Evolutionary conservation across 148 eudicot genomes (phyloP).

Genomic region (Hydrangea macrophylla): DNA sequence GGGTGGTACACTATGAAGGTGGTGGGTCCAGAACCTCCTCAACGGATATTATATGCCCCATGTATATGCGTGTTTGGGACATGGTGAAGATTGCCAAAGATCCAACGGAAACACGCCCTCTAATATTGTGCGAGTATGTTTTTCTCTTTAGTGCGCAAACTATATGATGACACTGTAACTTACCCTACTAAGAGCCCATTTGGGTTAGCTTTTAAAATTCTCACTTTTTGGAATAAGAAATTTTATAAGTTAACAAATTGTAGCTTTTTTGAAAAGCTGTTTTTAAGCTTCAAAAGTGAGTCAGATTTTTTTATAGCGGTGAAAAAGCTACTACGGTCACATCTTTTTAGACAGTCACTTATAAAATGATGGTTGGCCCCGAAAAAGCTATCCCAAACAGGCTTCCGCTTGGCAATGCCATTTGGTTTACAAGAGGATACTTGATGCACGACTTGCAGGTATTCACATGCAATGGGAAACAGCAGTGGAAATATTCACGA

Average conservation of each 20-base stretch:
- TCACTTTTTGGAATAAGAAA: too few relatives aligned
- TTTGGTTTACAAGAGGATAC: constrained; percentile 6
- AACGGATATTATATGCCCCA: constrained; percentile 96
- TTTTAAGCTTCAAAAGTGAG: too few relatives aligned
- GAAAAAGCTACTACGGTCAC: too few relatives aligned
- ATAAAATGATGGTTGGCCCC: too few relatives aligned
- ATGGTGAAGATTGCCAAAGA: constrained; percentile 81
- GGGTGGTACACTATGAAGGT: constrained; percentile 92
- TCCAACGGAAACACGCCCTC: constrained; percentile 79
- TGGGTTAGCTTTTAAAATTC: too few relatives aligned
- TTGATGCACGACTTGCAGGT: constrained; percentile 42
- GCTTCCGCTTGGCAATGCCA: constrained; percentile 1
- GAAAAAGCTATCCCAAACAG: too few relatives aligned
- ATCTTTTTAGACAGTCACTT: too few relatives aligned
- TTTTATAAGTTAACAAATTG: too few relatives aligned
- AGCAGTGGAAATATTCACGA: constrained; percentile 83
- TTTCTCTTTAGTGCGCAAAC: background rate
- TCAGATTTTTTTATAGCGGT: too few relatives aligned
- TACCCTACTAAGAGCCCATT: background rate
- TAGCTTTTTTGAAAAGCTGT: too few relatives aligned
- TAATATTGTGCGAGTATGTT: constrained; percentile 97
- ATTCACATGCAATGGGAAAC: constrained; percentile 97
- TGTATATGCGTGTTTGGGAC: constrained; percentile 97
- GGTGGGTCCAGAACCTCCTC: constrained; percentile 92
- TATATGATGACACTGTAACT: background rate